phyloP scores from a whole-genome alignment of 257 asterid species.

The Solanum okadae region DNA sequence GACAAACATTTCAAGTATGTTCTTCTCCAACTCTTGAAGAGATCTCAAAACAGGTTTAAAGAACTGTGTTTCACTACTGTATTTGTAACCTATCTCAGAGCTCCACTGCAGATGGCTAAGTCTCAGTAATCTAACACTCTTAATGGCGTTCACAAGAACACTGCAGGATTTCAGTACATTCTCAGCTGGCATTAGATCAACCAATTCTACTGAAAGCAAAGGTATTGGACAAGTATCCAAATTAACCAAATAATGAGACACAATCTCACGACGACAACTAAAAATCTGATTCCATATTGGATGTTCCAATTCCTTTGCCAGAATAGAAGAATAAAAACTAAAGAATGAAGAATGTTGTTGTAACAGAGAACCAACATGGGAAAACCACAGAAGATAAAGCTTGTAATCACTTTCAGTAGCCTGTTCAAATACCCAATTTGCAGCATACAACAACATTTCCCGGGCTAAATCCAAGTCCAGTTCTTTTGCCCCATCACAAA shows the following conservation, averaged over 20 bases:
- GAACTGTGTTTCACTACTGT: constrained; percentile 16
- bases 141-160: constrained; percentile 35
- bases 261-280: constrained; percentile 29
- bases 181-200: constrained; percentile 28
- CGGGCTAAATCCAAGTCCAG: constrained; percentile 29
- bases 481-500: constrained; percentile 14
- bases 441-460: constrained; percentile 61
- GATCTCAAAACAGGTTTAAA: constrained; percentile 35
- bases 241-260: constrained; percentile 18
- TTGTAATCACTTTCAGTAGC: constrained; percentile 61
- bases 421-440: constrained; percentile 89
- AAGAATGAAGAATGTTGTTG: constrained; percentile 44
- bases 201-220: constrained; percentile 43
- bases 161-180: constrained; percentile 21
- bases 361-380: constrained; percentile 52
- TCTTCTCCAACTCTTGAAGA: constrained; percentile 46
- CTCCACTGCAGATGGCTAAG: constrained; percentile 75
- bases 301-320: constrained; percentile 51
- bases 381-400: constrained; percentile 66
- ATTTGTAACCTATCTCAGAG: constrained; percentile 25
- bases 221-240: constrained; percentile 26
- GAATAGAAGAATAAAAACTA: constrained; percentile 28
- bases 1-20: constrained; percentile 50
- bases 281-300: constrained; percentile 60
- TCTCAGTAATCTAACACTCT: constrained; percentile 49